These are phyloP conservation scores for Gomphus sp. DNA, from an alignment of 1,284 basidiomycete genomes.

Conservation along the genomic window DNA sequence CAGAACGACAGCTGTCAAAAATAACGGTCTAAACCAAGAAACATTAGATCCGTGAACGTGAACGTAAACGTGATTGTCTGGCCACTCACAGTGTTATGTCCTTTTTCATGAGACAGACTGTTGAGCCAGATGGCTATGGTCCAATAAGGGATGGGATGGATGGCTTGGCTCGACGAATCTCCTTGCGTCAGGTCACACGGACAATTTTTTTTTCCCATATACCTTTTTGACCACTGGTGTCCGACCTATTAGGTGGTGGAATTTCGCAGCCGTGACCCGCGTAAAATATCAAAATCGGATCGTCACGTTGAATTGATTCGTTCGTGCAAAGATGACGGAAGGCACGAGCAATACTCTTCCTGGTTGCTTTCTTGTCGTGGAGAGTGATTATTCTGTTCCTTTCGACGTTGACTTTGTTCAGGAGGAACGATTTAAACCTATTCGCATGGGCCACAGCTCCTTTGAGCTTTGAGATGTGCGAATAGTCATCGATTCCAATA, in stretches of 20 bases:
- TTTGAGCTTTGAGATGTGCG: not conserved
- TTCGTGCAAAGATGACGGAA: too few relatives aligned
- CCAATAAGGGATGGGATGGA: conserved; percentile 56
- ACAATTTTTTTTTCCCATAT: too few relatives aligned
- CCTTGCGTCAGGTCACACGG: conserved; percentile 55
- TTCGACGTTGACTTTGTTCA: not conserved
- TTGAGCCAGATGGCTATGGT: conserved; percentile 50
- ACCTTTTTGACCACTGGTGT: too few relatives aligned
- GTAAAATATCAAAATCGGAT: too few relatives aligned
- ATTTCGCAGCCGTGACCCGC: too few relatives aligned
- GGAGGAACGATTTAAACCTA: not conserved
- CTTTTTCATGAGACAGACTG: conserved; percentile 45
- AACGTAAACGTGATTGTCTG: not conserved
- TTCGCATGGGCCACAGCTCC: not conserved
- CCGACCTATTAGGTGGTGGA: too few relatives aligned
- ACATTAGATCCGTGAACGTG: not conserved
- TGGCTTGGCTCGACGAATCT: conserved; percentile 28
- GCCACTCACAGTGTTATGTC: conserved; percentile 43
- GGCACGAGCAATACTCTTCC: too few relatives aligned
- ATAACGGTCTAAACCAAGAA: conserved; percentile 35
- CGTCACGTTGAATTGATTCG: too few relatives aligned
- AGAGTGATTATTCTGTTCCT: not conserved
- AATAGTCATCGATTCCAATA: not conserved
- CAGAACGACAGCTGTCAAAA: conserved; percentile 54
- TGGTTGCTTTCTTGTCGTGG: not conserved